Evolutionary conservation across 2,329 filamentous ascomycete genomes (phyloP).

Genomic region (Achaetomium macrosporum): DNA sequence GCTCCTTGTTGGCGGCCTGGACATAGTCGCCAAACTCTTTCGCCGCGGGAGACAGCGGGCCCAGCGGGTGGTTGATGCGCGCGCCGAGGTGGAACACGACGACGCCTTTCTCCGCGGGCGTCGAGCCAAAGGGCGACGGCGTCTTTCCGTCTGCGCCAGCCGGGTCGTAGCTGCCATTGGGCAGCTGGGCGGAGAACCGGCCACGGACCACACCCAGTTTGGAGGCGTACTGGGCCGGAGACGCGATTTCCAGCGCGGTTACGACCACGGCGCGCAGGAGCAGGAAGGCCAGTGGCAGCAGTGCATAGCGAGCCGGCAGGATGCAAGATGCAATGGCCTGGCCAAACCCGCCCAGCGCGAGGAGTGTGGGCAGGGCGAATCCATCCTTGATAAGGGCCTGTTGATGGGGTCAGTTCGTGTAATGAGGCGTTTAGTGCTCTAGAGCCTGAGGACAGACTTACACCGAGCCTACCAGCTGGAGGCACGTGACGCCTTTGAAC

Average conservation of each 20-base stretch:
- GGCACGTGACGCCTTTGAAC: not conserved
- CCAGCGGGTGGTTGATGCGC: slow-evolving; percentile 45
- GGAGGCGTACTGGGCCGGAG: slow-evolving; percentile 21
- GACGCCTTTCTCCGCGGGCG: slow-evolving; percentile 28
- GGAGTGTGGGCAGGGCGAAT: slow-evolving; percentile 30
- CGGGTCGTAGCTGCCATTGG: slow-evolving; percentile 2
- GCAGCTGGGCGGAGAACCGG: slow-evolving; percentile 33
- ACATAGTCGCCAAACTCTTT: slow-evolving; percentile 36
- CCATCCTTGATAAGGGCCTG: slow-evolving; percentile 29
- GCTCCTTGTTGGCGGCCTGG: slow-evolving; percentile 26
- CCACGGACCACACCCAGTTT: slow-evolving; percentile 28
- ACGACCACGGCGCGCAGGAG: slow-evolving; percentile 29
- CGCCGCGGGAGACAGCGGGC: slow-evolving; percentile 41
- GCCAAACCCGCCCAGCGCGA: slow-evolving; percentile 31
- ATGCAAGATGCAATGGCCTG: slow-evolving; percentile 31
- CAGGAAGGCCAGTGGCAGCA: slow-evolving; percentile 30
- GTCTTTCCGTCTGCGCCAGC: not conserved
- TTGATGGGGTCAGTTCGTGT: not conserved
- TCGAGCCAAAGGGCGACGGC: slow-evolving; percentile 21
- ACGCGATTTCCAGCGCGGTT: slow-evolving; percentile 26
- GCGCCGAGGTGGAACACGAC: slow-evolving; percentile 42
- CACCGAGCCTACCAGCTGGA: not conserved
- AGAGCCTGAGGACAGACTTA: not conserved
- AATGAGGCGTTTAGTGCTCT: not conserved
- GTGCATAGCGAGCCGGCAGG: slow-evolving; percentile 32